phyloP scores from a whole-genome alignment of 2,329 filamentous ascomycete species.

The Clarireedia paspali region DNA sequence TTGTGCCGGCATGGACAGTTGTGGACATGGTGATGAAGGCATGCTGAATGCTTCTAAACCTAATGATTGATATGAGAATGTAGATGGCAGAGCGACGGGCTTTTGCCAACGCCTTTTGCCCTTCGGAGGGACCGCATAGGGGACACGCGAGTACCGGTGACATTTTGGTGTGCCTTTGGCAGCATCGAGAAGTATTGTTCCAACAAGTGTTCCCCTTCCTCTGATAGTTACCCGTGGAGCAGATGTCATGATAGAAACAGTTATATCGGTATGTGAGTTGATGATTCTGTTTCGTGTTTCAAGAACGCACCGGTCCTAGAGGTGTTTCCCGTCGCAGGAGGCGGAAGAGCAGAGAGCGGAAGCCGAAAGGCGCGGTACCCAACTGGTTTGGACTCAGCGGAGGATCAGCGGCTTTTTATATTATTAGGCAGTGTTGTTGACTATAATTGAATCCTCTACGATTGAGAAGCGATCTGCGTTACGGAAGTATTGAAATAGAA shows the following conservation, averaged over 20 bases:
- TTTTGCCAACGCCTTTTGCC: constrained; percentile 2
- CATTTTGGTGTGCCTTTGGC: constrained; percentile 1
- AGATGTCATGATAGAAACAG: not conserved
- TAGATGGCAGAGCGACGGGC: not conserved
- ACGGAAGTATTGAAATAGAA: too few species aligned
- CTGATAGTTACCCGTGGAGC: not conserved
- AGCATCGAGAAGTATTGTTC: not conserved
- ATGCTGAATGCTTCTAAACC: not conserved
- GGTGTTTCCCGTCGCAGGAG: too few species aligned
- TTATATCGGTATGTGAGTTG: too few species aligned
- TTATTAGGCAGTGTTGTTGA: too few species aligned
- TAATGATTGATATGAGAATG: not conserved
- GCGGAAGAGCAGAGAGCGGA: too few species aligned
- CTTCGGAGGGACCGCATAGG: constrained; percentile 7
- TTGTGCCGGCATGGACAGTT: not conserved
- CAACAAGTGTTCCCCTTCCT: not conserved
- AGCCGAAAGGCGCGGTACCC: too few species aligned
- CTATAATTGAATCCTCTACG: too few species aligned
- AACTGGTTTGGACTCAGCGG: too few species aligned
- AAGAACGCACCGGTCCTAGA: too few species aligned
- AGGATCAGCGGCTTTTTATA: too few species aligned
- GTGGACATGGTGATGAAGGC: not conserved
- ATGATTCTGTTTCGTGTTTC: too few species aligned
- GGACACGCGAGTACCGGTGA: constrained; percentile 35
- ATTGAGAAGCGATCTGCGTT: too few species aligned